Conservation (phyloP, 192 early-diverging fungal species). For the Spizellomyces sp. region DNA sequence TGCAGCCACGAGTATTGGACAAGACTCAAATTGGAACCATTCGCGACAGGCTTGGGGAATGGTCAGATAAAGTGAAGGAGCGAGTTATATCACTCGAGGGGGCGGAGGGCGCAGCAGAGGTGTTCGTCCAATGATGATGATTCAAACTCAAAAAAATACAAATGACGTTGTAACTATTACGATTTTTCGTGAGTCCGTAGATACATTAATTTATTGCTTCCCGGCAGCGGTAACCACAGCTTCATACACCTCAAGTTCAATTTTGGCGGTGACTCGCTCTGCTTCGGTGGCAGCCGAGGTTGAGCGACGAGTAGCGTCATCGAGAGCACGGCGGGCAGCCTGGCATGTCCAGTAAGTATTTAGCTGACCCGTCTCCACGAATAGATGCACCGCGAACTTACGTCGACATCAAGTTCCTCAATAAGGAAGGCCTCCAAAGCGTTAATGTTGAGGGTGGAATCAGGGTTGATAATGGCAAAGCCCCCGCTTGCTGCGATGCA, state of each 20-base stretch:
- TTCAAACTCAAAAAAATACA: neutral
- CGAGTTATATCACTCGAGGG: constrained; percentile 70
- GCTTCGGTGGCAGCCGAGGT: constrained; percentile 66
- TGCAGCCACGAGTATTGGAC: constrained; percentile 95
- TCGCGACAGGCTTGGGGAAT: constrained; percentile 78
- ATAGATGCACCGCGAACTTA: constrained; percentile 20
- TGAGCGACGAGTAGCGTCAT: constrained; percentile 76
- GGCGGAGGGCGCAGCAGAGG: constrained; percentile 60
- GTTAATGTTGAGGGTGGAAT: constrained; percentile 96
- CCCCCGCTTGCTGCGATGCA: constrained; percentile 78
- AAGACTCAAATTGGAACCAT: constrained; percentile 85
- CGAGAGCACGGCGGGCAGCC: constrained; percentile 72
- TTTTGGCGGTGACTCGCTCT: constrained; percentile 78
- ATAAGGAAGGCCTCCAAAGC: constrained; percentile 91
- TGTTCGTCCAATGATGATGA: constrained; percentile 25
- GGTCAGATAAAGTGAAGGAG: constrained; percentile 82
- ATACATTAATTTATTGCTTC: constrained; percentile 14
- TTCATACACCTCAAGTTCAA: constrained; percentile 91
- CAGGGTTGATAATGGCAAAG: constrained; percentile 95
- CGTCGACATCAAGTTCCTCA: constrained; percentile 84
- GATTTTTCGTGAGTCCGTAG: too few relatives aligned
- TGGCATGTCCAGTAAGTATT: neutral
- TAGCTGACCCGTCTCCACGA: neutral
- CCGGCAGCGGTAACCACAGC: constrained; percentile 71
- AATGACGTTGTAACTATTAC: too few relatives aligned